Percentiles rank a stretch among this genome's conserved stretches.
Evolutionary conservation across 2,329 filamentous ascomycete genomes (phyloP).

Genomic region (Penicillium brevicompactum): DNA sequence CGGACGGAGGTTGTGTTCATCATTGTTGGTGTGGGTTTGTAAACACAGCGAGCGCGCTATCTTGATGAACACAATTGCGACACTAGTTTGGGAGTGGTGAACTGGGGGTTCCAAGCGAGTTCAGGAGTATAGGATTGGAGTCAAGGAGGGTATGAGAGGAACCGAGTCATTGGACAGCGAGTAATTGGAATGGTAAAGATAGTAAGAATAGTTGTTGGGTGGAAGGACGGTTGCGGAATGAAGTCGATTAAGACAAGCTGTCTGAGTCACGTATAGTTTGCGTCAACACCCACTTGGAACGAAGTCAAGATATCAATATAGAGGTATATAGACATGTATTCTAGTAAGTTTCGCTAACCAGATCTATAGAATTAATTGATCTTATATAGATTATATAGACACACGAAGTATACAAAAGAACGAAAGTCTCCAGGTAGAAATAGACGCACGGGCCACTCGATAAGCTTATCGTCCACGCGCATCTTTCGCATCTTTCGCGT

Average conservation of each 20-base stretch:
- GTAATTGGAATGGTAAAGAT: not conserved
- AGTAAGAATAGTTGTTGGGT: conserved; percentile 8
- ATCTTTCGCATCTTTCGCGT: conserved; percentile 28
- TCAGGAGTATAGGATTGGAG: not conserved
- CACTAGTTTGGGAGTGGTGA: not conserved
- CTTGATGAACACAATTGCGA: not conserved
- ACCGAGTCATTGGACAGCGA: not conserved
- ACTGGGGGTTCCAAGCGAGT: not conserved
- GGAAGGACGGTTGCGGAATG: not conserved
- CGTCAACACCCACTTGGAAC: no score
- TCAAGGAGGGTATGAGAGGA: not conserved
- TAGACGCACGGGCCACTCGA: conserved; percentile 13
- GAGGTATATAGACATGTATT: not conserved
- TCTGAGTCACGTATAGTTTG: no score
- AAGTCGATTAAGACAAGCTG: not conserved
- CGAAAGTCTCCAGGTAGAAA: no score
- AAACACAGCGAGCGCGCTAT: not conserved
- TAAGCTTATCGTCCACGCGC: conserved; percentile 34
- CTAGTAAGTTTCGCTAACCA: no score
- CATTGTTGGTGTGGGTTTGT: not conserved
- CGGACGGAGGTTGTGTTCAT: conserved; percentile 42
- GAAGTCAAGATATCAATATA: no score
- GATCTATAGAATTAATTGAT: no score
- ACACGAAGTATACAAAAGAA: no score
- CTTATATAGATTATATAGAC: no score